Evolutionary conservation across 345 rosid species (phyloP), one percentile per base, ranked within the genome.

Genomic region (Brassica juncea): DNA sequence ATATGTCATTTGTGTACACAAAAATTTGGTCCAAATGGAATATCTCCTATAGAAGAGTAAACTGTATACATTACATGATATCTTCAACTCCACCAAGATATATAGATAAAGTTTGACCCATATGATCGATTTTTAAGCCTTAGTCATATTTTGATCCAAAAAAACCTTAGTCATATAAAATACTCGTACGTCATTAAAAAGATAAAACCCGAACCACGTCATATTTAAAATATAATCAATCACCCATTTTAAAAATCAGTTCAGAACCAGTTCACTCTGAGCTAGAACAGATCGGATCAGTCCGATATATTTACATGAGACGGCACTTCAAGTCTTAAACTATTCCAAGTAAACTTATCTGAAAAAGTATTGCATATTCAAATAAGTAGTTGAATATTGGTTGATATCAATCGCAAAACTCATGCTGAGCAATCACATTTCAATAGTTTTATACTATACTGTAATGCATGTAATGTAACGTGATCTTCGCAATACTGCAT

Each of bases 401-500:
- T 16, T 11, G 49, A 42, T 42, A 16, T 68, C 23, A 52, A 62
- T 62, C 23, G 32, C 3, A 70, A 34, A 34, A 32, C 19, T n/a
- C n/a, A 49, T n/a, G 64, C 35, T 14, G 55, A 31, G 54, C 14
- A 4, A 78, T 8, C 67, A 44, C 49, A 72, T 7, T 25, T 66
- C 54, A 19, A 66, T 65, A 55, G 73, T 21, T 27, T n/a, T 52
- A 2, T 42, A 34, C 32, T 70, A 15, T 61, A 12, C 4, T 37
- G 66, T 12, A 73, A 68, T 79, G 78, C 44, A 42, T 42, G 49
- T 37, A 37, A 79, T 57, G 74, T 61, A 68, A 72, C 74, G 70
- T 79, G 78, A 49, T 2, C 5, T 7, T 59, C 62, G 70, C 58
- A 73, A 73, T 80, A 80, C 68, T 79, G 70, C 64, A 60, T 25